Base-by-base conservation (phyloP, 2,329 filamentous ascomycete genomes). In the Purpureocillium takamizusanense region DNA sequence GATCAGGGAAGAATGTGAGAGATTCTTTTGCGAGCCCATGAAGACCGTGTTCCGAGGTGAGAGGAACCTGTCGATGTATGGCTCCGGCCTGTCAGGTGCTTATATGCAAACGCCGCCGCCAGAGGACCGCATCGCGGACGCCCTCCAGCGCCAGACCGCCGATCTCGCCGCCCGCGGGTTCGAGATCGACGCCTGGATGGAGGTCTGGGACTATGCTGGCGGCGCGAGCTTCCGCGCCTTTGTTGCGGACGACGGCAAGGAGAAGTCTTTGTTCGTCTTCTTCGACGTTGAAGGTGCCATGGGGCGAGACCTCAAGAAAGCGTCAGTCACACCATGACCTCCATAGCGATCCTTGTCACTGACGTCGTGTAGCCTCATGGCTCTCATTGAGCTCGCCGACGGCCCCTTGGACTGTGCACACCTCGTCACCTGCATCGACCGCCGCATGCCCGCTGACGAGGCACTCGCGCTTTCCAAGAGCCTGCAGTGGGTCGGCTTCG, bases 1-100 rank as follows among this genome's bases (percentile, higher is more conserved):
- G 72, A 94, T 95, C 76, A 88, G 84, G 86, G 88, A 84, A 88
- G 88, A 95, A 86, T 94, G 89, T 95, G 89, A 95, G 88, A 95
- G 89, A 76, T 90, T 95, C 83, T 94, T 95, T 79, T 95, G 89
- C 72, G 87, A 90, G 83, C 83, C 81, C 76, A 86, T 95, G 81
- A 84, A 78, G 70, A 72, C 81, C 72, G 83, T 86, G 73, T 95
- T 95, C 80, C 85, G 83, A 76, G 89, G 86, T 94, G 88, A 94
- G 87, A 81, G 83, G 84, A 81, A 80, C 69, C 65, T 70, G 74
- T 76, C 67, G 63, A 68, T 70, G 72, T 74, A 80, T 78, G 83
- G 78, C 83, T 90, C 86, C 78, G 78, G 83, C 78, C 82, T 83
- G 76, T 80, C 84, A 79, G 81, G 78, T 90, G 78, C 81, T 67